phyloP scores from a whole-genome alignment of 169 alveolate genomes.

The Plasmodium reichenowi region DNA sequence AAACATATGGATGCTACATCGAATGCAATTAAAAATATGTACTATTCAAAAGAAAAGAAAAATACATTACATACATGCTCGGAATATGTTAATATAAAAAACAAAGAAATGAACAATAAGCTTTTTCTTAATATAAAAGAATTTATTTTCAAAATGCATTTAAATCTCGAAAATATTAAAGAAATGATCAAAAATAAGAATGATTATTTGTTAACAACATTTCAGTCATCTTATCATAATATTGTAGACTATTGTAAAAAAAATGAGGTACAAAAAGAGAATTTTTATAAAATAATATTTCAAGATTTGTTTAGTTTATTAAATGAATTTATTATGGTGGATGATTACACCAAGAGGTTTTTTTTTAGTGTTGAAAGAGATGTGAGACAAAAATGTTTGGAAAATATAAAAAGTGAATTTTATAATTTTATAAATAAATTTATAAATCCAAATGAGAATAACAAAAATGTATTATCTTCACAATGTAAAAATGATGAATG shows the following conservation, averaged over 20 bases:
- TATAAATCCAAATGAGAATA: constrained; percentile 21
- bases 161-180: constrained; percentile 41
- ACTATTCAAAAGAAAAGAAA: too few relatives aligned
- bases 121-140: constrained; percentile 42
- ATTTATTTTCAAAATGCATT: constrained; percentile 32
- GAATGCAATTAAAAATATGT: too few relatives aligned
- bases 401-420: constrained; percentile 69
- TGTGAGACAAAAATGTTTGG: constrained; percentile 48
- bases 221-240: constrained; percentile 32
- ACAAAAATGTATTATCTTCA: constrained; percentile 5
- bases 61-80: too few relatives aligned
- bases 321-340: constrained; percentile 72
- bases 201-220: constrained; percentile 18
- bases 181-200: constrained; percentile 34
- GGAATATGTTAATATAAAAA: neutral
- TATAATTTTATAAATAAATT: constrained; percentile 46
- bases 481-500: neutral
- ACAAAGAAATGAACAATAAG: constrained; percentile 21
- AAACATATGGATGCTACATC: too few relatives aligned
- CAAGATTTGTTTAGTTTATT: constrained; percentile 46
- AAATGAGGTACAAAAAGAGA: constrained; percentile 42
- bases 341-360: constrained; percentile 61
- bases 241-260: constrained; percentile 20
- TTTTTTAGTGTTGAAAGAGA: constrained; percentile 64
- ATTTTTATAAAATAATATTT: constrained; percentile 55